Conservation (phyloP, 441 rosid species). For the Croton setiger region DNA sequence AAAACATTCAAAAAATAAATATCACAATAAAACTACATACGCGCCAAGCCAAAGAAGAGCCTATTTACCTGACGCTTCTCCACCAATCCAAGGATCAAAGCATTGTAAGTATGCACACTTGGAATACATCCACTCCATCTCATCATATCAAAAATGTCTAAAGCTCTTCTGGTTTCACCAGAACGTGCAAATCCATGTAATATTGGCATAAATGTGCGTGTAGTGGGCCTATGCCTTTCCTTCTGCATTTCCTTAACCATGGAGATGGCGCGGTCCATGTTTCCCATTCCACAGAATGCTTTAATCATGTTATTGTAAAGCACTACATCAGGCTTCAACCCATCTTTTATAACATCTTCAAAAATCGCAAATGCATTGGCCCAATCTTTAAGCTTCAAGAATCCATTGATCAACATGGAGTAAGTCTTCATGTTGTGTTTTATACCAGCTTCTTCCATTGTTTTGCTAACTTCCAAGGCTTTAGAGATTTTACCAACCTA, state of each 20-base stretch:
- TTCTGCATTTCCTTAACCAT: slow-evolving; percentile 88
- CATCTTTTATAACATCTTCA: slow-evolving; percentile 73
- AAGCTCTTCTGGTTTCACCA: slow-evolving; percentile 76
- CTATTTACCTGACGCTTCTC: slow-evolving; percentile 78
- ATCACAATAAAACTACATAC: not conserved
- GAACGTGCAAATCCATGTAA: slow-evolving; percentile 76
- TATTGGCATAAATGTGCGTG: slow-evolving; percentile 90
- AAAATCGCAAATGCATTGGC: slow-evolving; percentile 85
- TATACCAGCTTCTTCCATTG: slow-evolving; percentile 69
- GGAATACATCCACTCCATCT: slow-evolving; percentile 91
- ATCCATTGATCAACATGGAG: slow-evolving; percentile 93
- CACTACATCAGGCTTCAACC: slow-evolving; percentile 84
- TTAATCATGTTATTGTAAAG: slow-evolving; percentile 78
- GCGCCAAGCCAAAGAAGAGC: not conserved
- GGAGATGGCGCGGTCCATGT: slow-evolving; percentile 83
- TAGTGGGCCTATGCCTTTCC: slow-evolving; percentile 73
- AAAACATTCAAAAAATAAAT: not conserved
- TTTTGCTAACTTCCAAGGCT: slow-evolving; percentile 79
- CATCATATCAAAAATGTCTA: slow-evolving; percentile 87
- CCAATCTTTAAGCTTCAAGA: slow-evolving; percentile 89
- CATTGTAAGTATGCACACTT: slow-evolving; percentile 88
- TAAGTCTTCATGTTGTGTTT: slow-evolving; percentile 92
- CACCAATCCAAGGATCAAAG: slow-evolving; percentile 84
- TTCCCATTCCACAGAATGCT: slow-evolving; percentile 98
- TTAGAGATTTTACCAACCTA: slow-evolving; percentile 84